phyloP scores from a whole-genome alignment of 805 yeast genomes.

The Tetrapisispora iriomotensis region DNA sequence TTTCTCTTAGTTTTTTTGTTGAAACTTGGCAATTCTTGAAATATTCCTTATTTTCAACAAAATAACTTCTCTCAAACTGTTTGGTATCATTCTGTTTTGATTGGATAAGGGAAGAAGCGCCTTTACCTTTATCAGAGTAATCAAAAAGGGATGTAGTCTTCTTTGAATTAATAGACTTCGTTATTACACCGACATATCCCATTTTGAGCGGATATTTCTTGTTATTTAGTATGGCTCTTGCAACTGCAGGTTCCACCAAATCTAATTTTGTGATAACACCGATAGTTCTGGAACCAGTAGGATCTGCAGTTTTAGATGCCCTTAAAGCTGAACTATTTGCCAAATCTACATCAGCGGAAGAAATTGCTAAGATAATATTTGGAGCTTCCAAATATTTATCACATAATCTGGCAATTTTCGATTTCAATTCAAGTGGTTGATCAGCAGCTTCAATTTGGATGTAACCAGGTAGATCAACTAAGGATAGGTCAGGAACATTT shows the following conservation, averaged over 20 bases:
- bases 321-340: slow-evolving; percentile 92
- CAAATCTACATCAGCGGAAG: slow-evolving; percentile 95
- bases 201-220: slow-evolving; percentile 79
- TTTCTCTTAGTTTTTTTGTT: slow-evolving; percentile 63
- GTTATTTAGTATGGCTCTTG: slow-evolving; percentile 59
- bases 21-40: slow-evolving; percentile 63
- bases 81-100: slow-evolving; percentile 34
- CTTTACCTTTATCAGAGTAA: slow-evolving; percentile 41
- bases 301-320: slow-evolving; percentile 84
- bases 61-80: slow-evolving; percentile 56
- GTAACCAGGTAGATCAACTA: slow-evolving; percentile 95
- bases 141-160: slow-evolving; percentile 24
- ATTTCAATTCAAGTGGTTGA: slow-evolving; percentile 79
- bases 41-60: slow-evolving; percentile 51
- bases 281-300: slow-evolving; percentile 88
- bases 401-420: slow-evolving; percentile 69
- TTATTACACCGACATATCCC: slow-evolving; percentile 99
- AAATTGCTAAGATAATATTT: slow-evolving; percentile 87
- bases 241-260: slow-evolving; percentile 68
- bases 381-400: slow-evolving; percentile 83
- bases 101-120: slow-evolving; percentile 33
- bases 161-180: slow-evolving; percentile 43
- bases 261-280: slow-evolving; percentile 95
- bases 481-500: slow-evolving; percentile 78
- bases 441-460: slow-evolving; percentile 95